Evolutionary conservation across 768 basidiomycete genomes (phyloP).

Genomic region (Mycena sanguinolenta): DNA sequence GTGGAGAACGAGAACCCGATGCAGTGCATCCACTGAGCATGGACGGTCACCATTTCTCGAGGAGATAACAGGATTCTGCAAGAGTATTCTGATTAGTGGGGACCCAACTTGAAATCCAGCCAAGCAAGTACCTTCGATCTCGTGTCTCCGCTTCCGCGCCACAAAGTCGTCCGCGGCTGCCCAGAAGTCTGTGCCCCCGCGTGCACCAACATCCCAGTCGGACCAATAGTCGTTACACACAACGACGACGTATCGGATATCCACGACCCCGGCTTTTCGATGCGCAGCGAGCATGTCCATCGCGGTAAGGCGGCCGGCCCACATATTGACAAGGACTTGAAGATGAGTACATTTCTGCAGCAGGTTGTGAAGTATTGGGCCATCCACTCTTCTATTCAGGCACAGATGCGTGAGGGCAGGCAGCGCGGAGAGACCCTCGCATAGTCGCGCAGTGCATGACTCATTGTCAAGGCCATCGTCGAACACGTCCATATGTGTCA

Average conservation of each 20-base stretch:
- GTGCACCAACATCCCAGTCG: constrained; percentile 23
- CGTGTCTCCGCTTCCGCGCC: constrained; percentile 14
- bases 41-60: too few relatives aligned
- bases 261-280: neutral
- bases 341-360: constrained; percentile 10
- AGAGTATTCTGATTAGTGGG: neutral
- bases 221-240: constrained; percentile 8
- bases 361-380: neutral
- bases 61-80: neutral
- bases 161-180: constrained; percentile 20
- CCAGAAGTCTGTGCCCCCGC: too few relatives aligned
- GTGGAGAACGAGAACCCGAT: too few relatives aligned
- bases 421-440: too few relatives aligned
- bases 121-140: constrained; percentile 18
- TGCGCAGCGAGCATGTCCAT: neutral
- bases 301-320: neutral
- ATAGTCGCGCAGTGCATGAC: neutral
- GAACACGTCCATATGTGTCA: constrained; percentile 31
- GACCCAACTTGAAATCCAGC: neutral
- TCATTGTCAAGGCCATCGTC: neutral
- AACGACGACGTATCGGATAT: constrained; percentile 24
- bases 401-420: constrained; percentile 26
- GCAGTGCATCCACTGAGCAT: too few relatives aligned
- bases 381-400: neutral
- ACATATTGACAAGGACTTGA: constrained; percentile 17